Percentiles rank a stretch among this genome's conserved stretches.
Conservation (phyloP, 805 yeast species). For the Starmerella apis region DNA sequence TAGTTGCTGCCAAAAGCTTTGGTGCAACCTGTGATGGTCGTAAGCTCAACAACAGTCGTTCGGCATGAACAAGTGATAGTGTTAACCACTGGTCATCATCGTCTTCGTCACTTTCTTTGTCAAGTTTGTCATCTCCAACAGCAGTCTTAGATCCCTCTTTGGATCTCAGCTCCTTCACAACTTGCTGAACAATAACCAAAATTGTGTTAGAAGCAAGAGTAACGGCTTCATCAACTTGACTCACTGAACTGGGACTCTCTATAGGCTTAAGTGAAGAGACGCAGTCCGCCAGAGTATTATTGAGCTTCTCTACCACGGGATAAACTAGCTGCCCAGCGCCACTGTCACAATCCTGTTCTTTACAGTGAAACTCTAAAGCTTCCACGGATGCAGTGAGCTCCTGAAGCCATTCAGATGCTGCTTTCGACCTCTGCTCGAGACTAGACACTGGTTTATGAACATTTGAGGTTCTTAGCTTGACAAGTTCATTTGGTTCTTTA, state of each 20-base stretch:
- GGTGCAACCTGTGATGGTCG: conserved; percentile 34
- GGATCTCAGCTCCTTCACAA: conserved; percentile 23
- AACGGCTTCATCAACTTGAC: conserved; percentile 27
- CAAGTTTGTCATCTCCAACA: not conserved
- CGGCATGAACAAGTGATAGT: conserved; percentile 38
- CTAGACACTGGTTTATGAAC: not conserved
- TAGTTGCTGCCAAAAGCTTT: conserved; percentile 30
- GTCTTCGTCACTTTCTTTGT: conserved; percentile 40
- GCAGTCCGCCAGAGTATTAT: not conserved
- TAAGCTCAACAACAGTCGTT: conserved; percentile 37
- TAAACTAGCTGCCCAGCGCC: not conserved
- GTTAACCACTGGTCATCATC: conserved; percentile 65
- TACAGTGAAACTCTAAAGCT: not conserved
- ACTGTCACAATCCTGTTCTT: not conserved
- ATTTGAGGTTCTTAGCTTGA: not conserved
- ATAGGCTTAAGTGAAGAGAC: not conserved
- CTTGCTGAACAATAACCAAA: conserved; percentile 56
- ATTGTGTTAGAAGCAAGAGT: conserved; percentile 48
- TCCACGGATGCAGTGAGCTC: not conserved
- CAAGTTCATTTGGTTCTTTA: not conserved
- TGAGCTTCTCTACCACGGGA: not conserved
- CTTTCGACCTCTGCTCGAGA: not conserved
- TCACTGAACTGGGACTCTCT: not conserved
- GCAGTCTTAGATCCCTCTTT: too few relatives aligned
- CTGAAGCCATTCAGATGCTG: not conserved